Conservation (phyloP, 306 rosid species). For the Trifolium dubium region DNA sequence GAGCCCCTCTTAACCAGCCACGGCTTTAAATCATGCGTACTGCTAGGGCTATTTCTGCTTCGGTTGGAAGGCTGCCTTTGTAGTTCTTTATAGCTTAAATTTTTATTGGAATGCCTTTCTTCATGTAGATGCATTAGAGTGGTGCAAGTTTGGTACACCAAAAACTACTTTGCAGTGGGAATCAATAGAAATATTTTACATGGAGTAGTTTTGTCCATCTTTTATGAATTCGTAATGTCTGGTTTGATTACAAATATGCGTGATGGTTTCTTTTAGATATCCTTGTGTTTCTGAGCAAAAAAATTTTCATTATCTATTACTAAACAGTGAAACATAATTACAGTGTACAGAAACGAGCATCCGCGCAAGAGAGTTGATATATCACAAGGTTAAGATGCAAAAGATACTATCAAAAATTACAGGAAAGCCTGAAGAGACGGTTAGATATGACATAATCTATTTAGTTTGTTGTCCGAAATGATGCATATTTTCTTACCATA, state of each 20-base stretch:
- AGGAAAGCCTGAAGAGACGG: conserved; percentile 81
- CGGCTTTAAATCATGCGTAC: neutral
- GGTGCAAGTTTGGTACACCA: conserved; percentile 18
- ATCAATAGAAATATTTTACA: neutral
- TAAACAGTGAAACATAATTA: conserved; percentile 34
- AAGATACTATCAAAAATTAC: conserved; percentile 86
- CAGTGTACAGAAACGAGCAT: conserved; percentile 84
- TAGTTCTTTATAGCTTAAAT: neutral
- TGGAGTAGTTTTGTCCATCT: neutral
- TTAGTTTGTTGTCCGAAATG: neutral
- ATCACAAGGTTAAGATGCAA: conserved; percentile 86
- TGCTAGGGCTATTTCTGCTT: neutral
- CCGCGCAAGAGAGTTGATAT: conserved; percentile 81
- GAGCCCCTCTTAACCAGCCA: neutral
- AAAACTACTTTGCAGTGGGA: neutral
- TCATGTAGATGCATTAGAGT: conserved; percentile 12
- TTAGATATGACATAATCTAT: conserved; percentile 35
- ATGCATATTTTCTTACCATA: neutral
- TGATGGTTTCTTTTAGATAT: conserved; percentile 9
- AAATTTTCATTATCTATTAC: neutral
- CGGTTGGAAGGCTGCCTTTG: neutral
- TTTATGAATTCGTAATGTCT: conserved; percentile 4
- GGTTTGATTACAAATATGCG: conserved; percentile 2
- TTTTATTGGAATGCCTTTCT: conserved; percentile 19
- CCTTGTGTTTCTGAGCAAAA: conserved; percentile 15